Conservation (phyloP, 805 yeast species). For the Zygosaccharomyces siamensis region DNA sequence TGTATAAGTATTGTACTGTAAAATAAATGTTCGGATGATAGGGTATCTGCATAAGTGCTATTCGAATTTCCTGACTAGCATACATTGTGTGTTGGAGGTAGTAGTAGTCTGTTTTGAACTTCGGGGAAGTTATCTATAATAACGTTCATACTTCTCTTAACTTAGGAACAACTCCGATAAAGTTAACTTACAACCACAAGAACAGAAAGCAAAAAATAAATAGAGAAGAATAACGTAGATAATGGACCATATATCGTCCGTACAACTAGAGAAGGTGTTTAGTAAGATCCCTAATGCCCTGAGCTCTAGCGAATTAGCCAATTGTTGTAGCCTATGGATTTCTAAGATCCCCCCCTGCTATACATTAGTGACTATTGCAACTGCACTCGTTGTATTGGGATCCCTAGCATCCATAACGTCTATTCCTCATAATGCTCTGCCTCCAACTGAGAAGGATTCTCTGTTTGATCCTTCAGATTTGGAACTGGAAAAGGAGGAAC, state of each 20-base stretch:
- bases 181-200: slow-evolving; percentile 3
- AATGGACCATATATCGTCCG: slow-evolving; percentile 2
- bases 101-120: background rate
- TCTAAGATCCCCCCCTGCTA: background rate
- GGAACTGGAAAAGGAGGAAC: slow-evolving; percentile 23
- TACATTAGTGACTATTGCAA: slow-evolving; percentile 8
- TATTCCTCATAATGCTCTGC: slow-evolving; percentile 29
- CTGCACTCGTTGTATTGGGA: slow-evolving; percentile 33
- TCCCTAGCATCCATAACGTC: slow-evolving; percentile 34
- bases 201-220: background rate
- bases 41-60: background rate
- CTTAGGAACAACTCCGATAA: background rate
- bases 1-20: background rate
- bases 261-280: slow-evolving; percentile 4
- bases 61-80: too few species aligned
- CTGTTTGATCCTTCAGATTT: slow-evolving; percentile 41
- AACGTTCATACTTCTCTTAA: background rate
- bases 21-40: background rate
- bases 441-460: slow-evolving; percentile 37
- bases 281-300: slow-evolving; percentile 3
- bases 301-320: slow-evolving; percentile 2
- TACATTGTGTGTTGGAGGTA: background rate
- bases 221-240: background rate
- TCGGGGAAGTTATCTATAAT: background rate
- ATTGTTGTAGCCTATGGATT: background rate